Evolutionary conservation across 75 land plant species (phyloP), one percentile per base, ranked within the genome.

Genomic region (Pinus albicaulis): DNA sequence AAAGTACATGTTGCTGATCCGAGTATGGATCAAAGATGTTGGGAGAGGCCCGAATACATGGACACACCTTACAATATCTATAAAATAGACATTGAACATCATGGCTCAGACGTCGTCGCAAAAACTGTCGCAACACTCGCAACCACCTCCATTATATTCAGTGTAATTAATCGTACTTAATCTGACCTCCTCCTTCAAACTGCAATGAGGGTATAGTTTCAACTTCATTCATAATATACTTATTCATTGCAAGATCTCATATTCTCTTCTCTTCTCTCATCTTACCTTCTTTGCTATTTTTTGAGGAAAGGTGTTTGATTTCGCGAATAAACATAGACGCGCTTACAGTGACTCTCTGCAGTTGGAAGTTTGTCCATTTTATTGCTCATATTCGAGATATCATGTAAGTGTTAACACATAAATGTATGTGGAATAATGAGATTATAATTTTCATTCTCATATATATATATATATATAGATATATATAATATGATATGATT

Each of bases 11-110:
- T 93, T 1, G 90, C 89, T 1, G 91, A 91, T 24, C 93, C 93
- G 0, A 86, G 82, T 55, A 44, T 76, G 8, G 93, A 91, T 71
- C 93, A 91, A 72, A 76, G 66, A 34, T 93, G 96, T 71, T 93
- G 94, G 96, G 90, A 93, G 78, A 56, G 96, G 24, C 94, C 96
- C 2, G 94, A 93, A 80, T 92, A 91, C 79, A 93, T 92, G 96
- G 89, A 86, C 86, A 91, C 91, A 2, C 66, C 78, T n/a, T 48
- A 94, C 23, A 74, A 59, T 22, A 89, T 88, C 2, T 91, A 85
- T 75, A 82, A 57, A 3, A 87, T 93, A 0, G 83, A 90, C 0
- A 44, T 86, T 1, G 26, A 22, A 11, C 84, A 78, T 34, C 92
- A 94, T 0, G 96, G 92, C 19, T 91, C 96, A 1, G 96, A 93